Percentiles rank a stretch among this genome's conserved stretches.
These are phyloP conservation scores for Ceratocystis variospora DNA, from an alignment of 2,329 filamentous ascomycete species.

Conservation along the genomic window DNA sequence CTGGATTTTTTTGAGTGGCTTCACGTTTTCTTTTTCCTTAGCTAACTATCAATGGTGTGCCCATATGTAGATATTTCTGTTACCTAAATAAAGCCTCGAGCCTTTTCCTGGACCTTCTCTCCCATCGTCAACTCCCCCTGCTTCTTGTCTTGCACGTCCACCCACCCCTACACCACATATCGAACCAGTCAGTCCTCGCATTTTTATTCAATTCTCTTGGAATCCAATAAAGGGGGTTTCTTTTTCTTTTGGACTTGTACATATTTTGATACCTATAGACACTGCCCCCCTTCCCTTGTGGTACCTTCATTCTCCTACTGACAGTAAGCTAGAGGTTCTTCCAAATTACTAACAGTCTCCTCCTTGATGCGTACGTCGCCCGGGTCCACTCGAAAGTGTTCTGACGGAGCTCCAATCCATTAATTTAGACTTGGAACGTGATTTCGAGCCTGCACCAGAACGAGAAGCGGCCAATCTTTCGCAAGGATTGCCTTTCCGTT, in stretches of 20 bases:
- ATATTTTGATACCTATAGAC: neutral
- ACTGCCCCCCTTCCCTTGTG: neutral
- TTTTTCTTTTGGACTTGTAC: neutral
- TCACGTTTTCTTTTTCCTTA: no score
- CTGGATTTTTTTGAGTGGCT: no score
- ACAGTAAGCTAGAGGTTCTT: neutral
- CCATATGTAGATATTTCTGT: neutral
- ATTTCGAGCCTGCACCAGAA: neutral
- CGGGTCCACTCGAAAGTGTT: neutral
- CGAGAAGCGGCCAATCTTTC: neutral
- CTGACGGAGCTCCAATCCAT: slow-evolving; percentile 1
- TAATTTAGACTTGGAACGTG: neutral
- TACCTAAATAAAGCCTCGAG: neutral
- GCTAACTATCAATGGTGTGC: no score
- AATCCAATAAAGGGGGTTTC: neutral
- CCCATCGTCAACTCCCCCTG: neutral
- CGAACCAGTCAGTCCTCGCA: neutral
- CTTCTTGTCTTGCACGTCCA: neutral
- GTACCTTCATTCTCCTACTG: neutral
- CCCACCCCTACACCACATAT: neutral
- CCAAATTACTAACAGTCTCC: neutral
- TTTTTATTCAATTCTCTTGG: neutral
- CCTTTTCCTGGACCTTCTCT: neutral
- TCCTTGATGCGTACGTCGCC: neutral
- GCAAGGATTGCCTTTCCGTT: slow-evolving; percentile 1